phyloP scores from a whole-genome alignment of 768 basidiomycete species.

The Leccinum disarticulatum region DNA sequence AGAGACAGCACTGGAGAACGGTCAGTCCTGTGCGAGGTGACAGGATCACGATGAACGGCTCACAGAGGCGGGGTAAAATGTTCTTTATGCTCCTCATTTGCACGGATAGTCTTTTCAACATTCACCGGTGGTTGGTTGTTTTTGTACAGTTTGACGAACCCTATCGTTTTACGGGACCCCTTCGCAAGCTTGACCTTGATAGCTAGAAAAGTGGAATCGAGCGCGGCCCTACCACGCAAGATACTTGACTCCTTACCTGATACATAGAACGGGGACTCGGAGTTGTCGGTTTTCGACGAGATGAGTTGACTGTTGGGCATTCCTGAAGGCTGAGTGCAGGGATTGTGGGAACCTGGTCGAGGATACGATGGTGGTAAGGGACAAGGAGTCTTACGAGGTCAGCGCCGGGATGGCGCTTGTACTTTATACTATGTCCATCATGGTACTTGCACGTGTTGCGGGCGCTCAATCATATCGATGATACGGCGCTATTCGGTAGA shows the following conservation, averaged over 20 bases:
- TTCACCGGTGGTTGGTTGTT: background rate
- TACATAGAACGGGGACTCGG: background rate
- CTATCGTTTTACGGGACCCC: constrained; percentile 7
- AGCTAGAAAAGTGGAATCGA: background rate
- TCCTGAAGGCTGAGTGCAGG: background rate
- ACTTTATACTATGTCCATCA: background rate
- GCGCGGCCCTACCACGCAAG: background rate
- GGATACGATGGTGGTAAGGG: background rate
- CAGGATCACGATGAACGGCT: background rate
- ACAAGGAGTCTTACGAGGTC: background rate
- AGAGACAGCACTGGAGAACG: background rate
- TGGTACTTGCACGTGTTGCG: background rate
- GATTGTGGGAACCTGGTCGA: background rate
- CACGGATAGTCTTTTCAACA: background rate
- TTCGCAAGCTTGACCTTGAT: constrained; percentile 5
- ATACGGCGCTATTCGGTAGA: background rate
- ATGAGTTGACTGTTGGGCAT: background rate
- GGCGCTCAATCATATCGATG: background rate
- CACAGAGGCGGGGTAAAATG: constrained; percentile 12
- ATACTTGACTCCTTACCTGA: background rate
- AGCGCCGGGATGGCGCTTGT: background rate
- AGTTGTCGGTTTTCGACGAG: background rate
- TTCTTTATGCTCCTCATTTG: background rate
- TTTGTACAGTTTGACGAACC: constrained; percentile 4
- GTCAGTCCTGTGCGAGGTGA: background rate